These are phyloP conservation scores for Ophiostoma sp. DNA, from an alignment of 2,329 filamentous ascomycete species.

Conservation along the genomic window DNA sequence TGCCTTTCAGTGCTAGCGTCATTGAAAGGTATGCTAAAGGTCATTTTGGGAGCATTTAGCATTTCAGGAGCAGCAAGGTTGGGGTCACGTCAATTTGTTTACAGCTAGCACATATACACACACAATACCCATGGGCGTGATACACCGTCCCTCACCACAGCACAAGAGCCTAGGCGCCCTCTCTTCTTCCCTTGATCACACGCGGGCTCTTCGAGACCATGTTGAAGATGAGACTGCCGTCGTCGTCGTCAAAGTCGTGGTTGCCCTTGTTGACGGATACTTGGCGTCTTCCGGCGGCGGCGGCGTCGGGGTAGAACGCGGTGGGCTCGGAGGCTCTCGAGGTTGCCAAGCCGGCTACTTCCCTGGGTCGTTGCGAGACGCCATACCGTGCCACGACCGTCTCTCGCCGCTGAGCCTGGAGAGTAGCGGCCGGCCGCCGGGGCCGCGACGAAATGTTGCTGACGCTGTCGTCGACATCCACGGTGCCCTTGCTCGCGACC, in stretches of 20 bases:
- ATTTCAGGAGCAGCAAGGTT: neutral
- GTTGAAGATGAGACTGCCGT: constrained; percentile 22
- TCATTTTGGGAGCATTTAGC: neutral
- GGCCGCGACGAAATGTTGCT: neutral
- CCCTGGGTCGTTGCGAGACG: neutral
- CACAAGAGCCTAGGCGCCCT: neutral
- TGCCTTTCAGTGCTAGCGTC: constrained; percentile 26
- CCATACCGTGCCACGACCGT: no score
- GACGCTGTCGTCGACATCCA: neutral
- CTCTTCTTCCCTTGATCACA: neutral
- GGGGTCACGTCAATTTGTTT: no score
- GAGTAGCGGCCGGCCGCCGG: neutral
- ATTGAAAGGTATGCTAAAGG: neutral
- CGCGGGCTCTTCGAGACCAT: constrained; percentile 22
- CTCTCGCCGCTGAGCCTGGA: neutral
- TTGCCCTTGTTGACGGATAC: neutral
- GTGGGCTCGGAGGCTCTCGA: neutral
- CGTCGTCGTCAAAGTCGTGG: constrained; percentile 6
- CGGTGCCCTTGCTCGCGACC: neutral
- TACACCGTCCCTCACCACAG: no score
- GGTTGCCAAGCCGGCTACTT: neutral
- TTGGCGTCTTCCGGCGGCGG: neutral
- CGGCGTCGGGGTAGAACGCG: constrained; percentile 1
- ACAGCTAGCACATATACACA: neutral
- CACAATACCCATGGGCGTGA: neutral